Evolutionary conservation across 1,284 basidiomycete species (phyloP).

Genomic region (Sanghuangporus weigelae): DNA sequence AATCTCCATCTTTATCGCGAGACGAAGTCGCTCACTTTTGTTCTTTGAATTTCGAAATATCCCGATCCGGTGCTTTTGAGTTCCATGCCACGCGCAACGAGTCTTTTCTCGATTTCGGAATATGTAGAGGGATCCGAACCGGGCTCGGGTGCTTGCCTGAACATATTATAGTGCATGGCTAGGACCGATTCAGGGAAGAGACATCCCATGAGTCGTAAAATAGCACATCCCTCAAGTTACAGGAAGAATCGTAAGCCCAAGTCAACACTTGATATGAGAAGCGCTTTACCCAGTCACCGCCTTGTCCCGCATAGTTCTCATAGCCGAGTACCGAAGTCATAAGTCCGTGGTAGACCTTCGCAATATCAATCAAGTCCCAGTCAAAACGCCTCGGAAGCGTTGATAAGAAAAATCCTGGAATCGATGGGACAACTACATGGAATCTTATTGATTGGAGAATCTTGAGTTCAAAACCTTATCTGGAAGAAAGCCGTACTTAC

Average conservation of each 20-base stretch:
- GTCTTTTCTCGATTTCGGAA: constrained; percentile 14
- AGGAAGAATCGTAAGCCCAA: background rate
- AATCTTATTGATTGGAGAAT: constrained; percentile 18
- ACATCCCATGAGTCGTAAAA: constrained; percentile 18
- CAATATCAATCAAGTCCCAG: constrained; percentile 21
- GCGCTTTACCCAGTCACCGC: constrained; percentile 23
- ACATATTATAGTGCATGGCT: constrained; percentile 22
- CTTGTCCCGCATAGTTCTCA: constrained; percentile 22
- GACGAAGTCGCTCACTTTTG: constrained; percentile 12
- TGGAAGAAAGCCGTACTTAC: constrained; percentile 12
- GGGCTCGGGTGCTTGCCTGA: constrained; percentile 9
- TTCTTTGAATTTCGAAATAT: constrained; percentile 19
- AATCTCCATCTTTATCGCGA: background rate
- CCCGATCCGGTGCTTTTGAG: constrained; percentile 18
- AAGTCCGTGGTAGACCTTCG: constrained; percentile 20
- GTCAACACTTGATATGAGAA: background rate
- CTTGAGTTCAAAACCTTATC: background rate
- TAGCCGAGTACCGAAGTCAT: constrained; percentile 24
- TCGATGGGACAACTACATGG: constrained; percentile 23
- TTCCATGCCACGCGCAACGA: constrained; percentile 11
- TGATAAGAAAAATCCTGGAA: constrained; percentile 24
- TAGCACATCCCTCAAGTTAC: constrained; percentile 17
- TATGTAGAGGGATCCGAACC: constrained; percentile 4
- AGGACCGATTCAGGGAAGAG: constrained; percentile 17
- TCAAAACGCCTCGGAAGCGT: constrained; percentile 18